Evolutionary conservation across 441 rosid genomes (phyloP).

Genomic region (Gossypium lobatum): DNA sequence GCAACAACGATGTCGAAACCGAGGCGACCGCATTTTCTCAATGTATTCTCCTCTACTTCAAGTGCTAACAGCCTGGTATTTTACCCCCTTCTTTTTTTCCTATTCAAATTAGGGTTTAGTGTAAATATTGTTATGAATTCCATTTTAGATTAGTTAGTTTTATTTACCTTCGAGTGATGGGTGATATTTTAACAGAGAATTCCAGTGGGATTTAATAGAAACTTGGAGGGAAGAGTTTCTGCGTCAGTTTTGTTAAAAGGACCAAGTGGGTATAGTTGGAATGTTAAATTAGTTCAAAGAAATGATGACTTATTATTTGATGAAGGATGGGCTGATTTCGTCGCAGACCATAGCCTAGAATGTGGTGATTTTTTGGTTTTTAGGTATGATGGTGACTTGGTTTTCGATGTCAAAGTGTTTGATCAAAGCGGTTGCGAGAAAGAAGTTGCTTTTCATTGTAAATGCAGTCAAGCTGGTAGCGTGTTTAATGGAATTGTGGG

Average conservation of each 20-base stretch:
- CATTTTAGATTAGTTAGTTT: not conserved
- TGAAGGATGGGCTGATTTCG: constrained; percentile 42
- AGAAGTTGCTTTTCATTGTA: constrained; percentile 37
- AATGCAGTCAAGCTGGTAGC: constrained; percentile 27
- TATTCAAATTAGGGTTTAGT: constrained; percentile 7
- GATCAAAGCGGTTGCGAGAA: constrained; percentile 45
- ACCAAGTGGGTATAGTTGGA: constrained; percentile 53
- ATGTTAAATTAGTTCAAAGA: constrained; percentile 28
- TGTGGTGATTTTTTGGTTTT: constrained; percentile 46
- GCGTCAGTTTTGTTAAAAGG: constrained; percentile 41
- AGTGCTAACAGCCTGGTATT: constrained; percentile 35
- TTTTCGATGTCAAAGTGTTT: constrained; percentile 45
- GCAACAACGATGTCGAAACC: constrained; percentile 19
- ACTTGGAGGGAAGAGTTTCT: constrained; percentile 34
- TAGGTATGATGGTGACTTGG: constrained; percentile 44
- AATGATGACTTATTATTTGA: constrained; percentile 29
- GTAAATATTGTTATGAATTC: not conserved
- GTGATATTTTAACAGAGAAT: constrained; percentile 34
- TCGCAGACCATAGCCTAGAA: constrained; percentile 36
- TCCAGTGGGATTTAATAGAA: constrained; percentile 32
- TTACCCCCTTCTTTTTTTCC: not conserved
- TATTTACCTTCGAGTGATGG: constrained; percentile 1
- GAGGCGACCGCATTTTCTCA: constrained; percentile 38
- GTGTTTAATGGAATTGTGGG: constrained; percentile 19
- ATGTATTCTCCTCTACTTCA: constrained; percentile 32